Conservation (phyloP, 257 asterid genomes). For the Avicennia marina region DNA sequence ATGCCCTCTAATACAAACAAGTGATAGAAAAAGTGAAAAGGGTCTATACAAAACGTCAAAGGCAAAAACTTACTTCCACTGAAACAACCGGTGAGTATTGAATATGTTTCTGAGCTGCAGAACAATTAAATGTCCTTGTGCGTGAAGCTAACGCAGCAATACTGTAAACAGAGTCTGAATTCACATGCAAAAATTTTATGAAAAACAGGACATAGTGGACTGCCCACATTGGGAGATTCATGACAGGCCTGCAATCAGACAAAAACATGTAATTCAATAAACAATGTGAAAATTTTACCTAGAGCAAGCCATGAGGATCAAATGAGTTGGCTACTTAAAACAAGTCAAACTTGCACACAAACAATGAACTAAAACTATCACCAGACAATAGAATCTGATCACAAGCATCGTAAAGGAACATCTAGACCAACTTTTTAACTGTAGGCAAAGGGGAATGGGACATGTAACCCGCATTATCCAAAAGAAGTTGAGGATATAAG, state of each 20-base stretch:
- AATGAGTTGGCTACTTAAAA: too few species aligned
- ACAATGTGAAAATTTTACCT: too few species aligned
- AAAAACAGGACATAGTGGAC: constrained; percentile 30
- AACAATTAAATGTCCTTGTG: constrained; percentile 70
- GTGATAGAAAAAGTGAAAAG: too few species aligned
- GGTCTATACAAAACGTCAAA: too few species aligned
- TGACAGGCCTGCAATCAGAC: constrained; percentile 57
- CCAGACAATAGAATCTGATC: not conserved
- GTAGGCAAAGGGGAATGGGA: not conserved
- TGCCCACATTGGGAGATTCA: constrained; percentile 51
- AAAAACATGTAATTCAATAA: too few species aligned
- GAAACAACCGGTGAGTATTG: constrained; percentile 73
- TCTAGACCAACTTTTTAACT: constrained; percentile 4
- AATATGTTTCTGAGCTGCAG: constrained; percentile 64
- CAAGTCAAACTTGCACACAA: too few species aligned
- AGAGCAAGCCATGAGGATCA: too few species aligned
- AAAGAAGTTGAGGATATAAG: too few species aligned
- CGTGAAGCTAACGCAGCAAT: constrained; percentile 48
- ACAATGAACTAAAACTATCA: constrained; percentile 5
- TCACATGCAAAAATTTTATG: constrained; percentile 36
- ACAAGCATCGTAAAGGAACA: constrained; percentile 6
- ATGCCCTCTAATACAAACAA: too few species aligned
- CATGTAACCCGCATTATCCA: too few species aligned
- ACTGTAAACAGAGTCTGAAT: constrained; percentile 37
- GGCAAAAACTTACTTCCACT: constrained; percentile 43